phyloP scores from a whole-genome alignment of 495 filamentous ascomycete genomes.

The Cladorrhinum samala region DNA sequence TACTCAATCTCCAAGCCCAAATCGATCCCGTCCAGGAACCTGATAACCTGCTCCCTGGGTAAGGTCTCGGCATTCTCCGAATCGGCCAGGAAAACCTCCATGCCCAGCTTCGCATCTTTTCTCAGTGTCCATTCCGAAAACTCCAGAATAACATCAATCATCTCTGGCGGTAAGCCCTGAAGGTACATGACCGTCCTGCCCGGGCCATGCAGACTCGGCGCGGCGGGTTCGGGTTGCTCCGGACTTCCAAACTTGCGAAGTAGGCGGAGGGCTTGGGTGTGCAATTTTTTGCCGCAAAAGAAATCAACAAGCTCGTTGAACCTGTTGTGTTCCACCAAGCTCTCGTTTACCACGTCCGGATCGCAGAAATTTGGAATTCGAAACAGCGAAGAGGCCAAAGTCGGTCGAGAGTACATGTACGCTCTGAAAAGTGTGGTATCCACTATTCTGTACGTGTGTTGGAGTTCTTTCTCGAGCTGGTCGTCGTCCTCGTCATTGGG shows the following conservation, averaged over 20 bases:
- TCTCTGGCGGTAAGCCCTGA: constrained; percentile 76
- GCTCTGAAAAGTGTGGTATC: constrained; percentile 92
- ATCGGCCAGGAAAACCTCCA: constrained; percentile 93
- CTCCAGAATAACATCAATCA: constrained; percentile 87
- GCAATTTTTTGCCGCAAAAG: constrained; percentile 88
- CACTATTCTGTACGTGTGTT: constrained; percentile 70
- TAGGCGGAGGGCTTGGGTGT: constrained; percentile 79
- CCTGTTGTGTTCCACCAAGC: constrained; percentile 77
- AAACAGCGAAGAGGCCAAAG: constrained; percentile 82
- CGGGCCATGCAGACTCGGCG: constrained; percentile 71
- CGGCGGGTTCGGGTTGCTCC: constrained; percentile 55
- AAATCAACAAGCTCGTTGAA: constrained; percentile 96
- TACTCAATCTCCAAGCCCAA: constrained; percentile 68
- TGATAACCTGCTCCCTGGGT: constrained; percentile 66
- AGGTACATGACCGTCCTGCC: constrained; percentile 83
- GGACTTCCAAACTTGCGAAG: constrained; percentile 75
- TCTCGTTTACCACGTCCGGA: constrained; percentile 88
- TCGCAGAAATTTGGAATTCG: constrained; percentile 97
- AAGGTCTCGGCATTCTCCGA: constrained; percentile 91
- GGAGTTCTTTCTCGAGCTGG: constrained; percentile 63
- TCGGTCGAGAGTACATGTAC: constrained; percentile 83
- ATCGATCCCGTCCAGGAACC: constrained; percentile 67
- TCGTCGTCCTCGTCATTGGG: constrained; percentile 47
- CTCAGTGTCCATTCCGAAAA: constrained; percentile 83
- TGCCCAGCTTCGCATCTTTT: constrained; percentile 66